These are phyloP conservation scores for Salix viminalis DNA, from an alignment of 345 rosid species.

Conservation along the genomic window DNA sequence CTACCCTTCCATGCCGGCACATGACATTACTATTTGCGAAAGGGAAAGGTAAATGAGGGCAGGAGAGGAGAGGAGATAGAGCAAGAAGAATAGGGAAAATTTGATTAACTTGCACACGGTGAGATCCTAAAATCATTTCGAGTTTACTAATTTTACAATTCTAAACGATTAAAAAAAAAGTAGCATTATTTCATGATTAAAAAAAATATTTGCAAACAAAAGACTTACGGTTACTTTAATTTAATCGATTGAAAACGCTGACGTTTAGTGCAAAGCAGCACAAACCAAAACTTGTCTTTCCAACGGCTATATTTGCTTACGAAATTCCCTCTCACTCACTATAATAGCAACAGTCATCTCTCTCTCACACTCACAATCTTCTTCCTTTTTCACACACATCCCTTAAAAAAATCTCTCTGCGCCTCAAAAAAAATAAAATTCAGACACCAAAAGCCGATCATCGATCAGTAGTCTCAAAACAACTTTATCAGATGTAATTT, in stretches of 20 bases:
- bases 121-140: no score
- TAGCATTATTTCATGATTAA: no score
- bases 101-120: no score
- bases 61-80: no score
- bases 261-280: not conserved
- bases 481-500: not conserved
- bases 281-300: not conserved
- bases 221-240: not conserved
- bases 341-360: not conserved
- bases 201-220: not conserved
- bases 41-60: no score
- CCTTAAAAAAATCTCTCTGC: not conserved
- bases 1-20: no score
- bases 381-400: not conserved
- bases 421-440: not conserved
- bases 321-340: not conserved
- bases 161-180: no score
- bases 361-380: not conserved
- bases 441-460: not conserved
- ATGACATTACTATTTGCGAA: no score
- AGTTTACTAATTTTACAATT: no score
- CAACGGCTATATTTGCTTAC: not conserved
- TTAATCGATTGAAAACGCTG: not conserved
- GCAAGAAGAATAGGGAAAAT: no score
- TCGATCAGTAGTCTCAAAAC: not conserved